phyloP scores from a whole-genome alignment of 2,329 filamentous ascomycete genomes.

The Nothopassalora personata region DNA sequence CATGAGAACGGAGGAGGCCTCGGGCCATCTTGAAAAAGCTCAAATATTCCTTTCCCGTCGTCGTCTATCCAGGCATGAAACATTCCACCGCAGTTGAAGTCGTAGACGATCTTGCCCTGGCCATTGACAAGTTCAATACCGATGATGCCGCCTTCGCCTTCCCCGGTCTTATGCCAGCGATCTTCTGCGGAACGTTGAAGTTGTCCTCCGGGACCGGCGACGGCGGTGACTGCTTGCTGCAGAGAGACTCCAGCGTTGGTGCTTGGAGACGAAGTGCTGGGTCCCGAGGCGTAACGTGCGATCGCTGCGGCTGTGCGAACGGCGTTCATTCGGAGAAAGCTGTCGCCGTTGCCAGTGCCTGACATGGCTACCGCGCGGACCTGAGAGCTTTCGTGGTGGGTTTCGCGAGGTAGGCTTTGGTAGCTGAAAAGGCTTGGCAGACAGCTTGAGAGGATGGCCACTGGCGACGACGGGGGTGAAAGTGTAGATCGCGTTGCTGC shows the following conservation, averaged over 20 bases:
- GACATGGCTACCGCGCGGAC: slow-evolving; percentile 29
- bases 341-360: slow-evolving; percentile 70
- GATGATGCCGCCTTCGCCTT: slow-evolving; percentile 82
- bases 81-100: slow-evolving; percentile 85
- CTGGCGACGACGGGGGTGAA: not conserved
- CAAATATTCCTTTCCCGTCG: slow-evolving; percentile 46
- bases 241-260: slow-evolving; percentile 36
- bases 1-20: not conserved
- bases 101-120: slow-evolving; percentile 59
- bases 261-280: slow-evolving; percentile 11
- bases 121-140: slow-evolving; percentile 60
- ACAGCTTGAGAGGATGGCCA: slow-evolving; percentile 10
- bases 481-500: not conserved
- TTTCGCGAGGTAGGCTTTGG: slow-evolving; percentile 5
- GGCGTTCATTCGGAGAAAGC: slow-evolving; percentile 69
- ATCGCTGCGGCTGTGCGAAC: slow-evolving; percentile 68
- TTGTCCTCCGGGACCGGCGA: slow-evolving; percentile 67
- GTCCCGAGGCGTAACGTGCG: slow-evolving; percentile 54
- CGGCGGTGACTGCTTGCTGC: slow-evolving; percentile 54
- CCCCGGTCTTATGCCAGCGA: slow-evolving; percentile 67
- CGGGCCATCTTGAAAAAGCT: slow-evolving; percentile 15
- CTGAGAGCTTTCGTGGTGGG: not conserved
- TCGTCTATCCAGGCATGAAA: slow-evolving; percentile 72
- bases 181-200: slow-evolving; percentile 68
- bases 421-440: slow-evolving; percentile 23